Conservation (phyloP, 2,329 filamentous ascomycete species). For the Aaosphaeria arxii region DNA sequence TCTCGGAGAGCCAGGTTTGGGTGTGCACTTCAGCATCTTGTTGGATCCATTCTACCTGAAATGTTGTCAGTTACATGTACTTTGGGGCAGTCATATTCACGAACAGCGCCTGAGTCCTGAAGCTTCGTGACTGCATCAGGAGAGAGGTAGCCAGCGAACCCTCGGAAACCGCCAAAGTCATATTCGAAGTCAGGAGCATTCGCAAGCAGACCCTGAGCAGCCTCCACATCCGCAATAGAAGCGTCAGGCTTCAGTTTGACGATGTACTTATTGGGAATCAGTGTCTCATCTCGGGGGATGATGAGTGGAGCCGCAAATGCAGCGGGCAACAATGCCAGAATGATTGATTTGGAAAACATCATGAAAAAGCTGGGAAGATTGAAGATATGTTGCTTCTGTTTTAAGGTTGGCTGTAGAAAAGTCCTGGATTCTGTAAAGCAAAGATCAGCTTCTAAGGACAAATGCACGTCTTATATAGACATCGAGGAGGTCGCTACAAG, state of each 20-base stretch:
- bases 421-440: slow-evolving; percentile 4
- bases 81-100: background rate
- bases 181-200: slow-evolving; percentile 27
- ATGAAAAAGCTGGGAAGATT: slow-evolving; percentile 12
- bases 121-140: slow-evolving; percentile 22
- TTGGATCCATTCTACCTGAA: slow-evolving; percentile 34
- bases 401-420: background rate
- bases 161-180: slow-evolving; percentile 33
- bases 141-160: slow-evolving; percentile 33
- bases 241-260: slow-evolving; percentile 41
- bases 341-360: slow-evolving; percentile 28
- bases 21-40: slow-evolving; percentile 28
- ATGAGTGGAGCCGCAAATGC: slow-evolving; percentile 39
- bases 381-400: background rate
- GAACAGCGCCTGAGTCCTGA: slow-evolving; percentile 19
- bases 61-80: background rate
- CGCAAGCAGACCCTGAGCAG: slow-evolving; percentile 15
- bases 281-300: slow-evolving; percentile 19
- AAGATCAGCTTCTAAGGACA: slow-evolving; percentile 1
- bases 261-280: slow-evolving; percentile 42
- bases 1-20: slow-evolving; percentile 29
- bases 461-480: slow-evolving; percentile 10
- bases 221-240: slow-evolving; percentile 13
- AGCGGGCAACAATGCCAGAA: slow-evolving; percentile 34
- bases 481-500: too few species aligned